A percentile compares a stretch with the other conserved stretches of the same genome.
phyloP scores from a whole-genome alignment of 2,329 filamentous ascomycete species.

The Fusarium sp. region DNA sequence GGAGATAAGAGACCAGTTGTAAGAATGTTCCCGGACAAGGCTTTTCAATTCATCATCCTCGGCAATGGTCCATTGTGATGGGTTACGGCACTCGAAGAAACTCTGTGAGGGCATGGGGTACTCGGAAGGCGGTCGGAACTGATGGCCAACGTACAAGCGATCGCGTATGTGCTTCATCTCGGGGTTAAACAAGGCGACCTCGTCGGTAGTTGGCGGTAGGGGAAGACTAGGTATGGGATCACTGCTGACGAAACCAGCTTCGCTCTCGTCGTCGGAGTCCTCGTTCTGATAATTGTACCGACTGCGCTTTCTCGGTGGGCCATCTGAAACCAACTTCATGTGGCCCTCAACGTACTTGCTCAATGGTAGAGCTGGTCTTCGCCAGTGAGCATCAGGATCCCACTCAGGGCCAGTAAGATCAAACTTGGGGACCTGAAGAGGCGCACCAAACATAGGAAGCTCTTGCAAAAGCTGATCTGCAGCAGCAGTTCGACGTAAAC shows the following conservation, averaged over 20 bases:
- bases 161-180: slow-evolving; percentile 92
- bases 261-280: slow-evolving; percentile 70
- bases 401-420: slow-evolving; percentile 67
- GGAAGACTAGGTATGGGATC: slow-evolving; percentile 58
- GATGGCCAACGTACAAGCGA: slow-evolving; percentile 87
- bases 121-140: slow-evolving; percentile 92
- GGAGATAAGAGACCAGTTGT: slow-evolving; percentile 97
- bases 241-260: slow-evolving; percentile 67
- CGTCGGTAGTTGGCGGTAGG: slow-evolving; percentile 74
- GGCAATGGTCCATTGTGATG: slow-evolving; percentile 89
- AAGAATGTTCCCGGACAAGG: slow-evolving; percentile 90
- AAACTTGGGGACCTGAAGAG: slow-evolving; percentile 67
- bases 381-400: slow-evolving; percentile 78
- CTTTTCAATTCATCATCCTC: slow-evolving; percentile 91
- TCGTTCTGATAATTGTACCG: slow-evolving; percentile 86
- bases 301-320: slow-evolving; percentile 78
- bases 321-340: slow-evolving; percentile 74
- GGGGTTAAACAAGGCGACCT: slow-evolving; percentile 88
- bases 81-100: slow-evolving; percentile 88
- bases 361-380: slow-evolving; percentile 80
- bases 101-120: slow-evolving; percentile 88
- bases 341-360: slow-evolving; percentile 89
- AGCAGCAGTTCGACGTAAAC: slow-evolving; percentile 77
- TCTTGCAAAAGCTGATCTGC: slow-evolving; percentile 83
- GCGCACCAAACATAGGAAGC: slow-evolving; percentile 80